Evolutionary conservation across 2,329 filamentous ascomycete species (phyloP), one percentile per base, ranked within the genome.

Genomic region (Helotiales sp.): DNA sequence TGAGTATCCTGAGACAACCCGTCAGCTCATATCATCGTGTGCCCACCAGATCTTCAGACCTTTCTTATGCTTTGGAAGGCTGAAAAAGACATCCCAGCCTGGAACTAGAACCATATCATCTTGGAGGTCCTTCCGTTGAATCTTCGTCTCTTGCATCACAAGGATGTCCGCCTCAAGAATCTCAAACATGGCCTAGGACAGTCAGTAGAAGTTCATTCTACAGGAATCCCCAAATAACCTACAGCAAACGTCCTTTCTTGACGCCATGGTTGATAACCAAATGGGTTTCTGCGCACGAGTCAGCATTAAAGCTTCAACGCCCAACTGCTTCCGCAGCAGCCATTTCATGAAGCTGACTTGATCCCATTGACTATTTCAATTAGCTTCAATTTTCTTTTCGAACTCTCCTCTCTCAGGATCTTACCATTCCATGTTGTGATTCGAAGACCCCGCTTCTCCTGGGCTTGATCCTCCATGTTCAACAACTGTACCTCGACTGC

Each of bases 81-180:
- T 97, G 80, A 97, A 97, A 80, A 91, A 97, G 71, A 94, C 94
- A 77, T 99, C 96, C 95, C 95, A 99, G 13, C 96, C 96, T 0
- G 92, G 89, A 0, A 98, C 89, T 37, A 98, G 83, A 10, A 98
- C 94, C 93, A 98, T 98, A 74, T 98, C 96, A 84, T 98, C 96
- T 47, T 85, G 86, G 1, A 99, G 83, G 73, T 97, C 94, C 77
- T 97, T 97, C 65, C 91, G 87, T 77, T 98, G 96, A 47, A 98
- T 97, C 80, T 98, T 99, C 50, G 93, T 90, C 80, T 98, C 96
- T 79, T 99, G 96, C 83, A 98, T 93, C 66, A 97, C 86, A 20
- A 98, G 89, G 70, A 99, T 96, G 78, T 99, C 96, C 62, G 94
- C 89, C 77, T 96, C 92, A 6, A 99, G 86, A 50, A 91, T 92